Conservation (phyloP, 371 early-diverging fungal species). For the Fennellomyces sp. region DNA sequence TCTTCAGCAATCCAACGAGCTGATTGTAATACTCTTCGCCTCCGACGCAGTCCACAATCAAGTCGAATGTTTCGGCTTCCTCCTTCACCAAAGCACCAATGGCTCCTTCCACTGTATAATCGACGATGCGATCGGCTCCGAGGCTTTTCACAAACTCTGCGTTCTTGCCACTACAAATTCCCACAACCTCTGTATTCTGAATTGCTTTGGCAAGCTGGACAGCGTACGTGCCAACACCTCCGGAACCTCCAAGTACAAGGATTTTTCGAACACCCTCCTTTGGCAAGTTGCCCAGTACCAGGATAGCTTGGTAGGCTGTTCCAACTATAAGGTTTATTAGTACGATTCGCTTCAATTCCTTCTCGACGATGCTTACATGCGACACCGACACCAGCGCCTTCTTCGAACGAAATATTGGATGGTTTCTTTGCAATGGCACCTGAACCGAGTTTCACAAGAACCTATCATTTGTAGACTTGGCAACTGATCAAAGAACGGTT, state of each 20-base stretch:
- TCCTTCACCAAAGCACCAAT: constrained; percentile 18
- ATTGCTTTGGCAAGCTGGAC: constrained; percentile 66
- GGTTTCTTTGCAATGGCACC: constrained; percentile 53
- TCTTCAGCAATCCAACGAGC: constrained; percentile 30
- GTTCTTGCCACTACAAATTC: constrained; percentile 62
- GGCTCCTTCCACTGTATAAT: constrained; percentile 49
- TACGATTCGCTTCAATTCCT: neutral
- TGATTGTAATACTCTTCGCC: constrained; percentile 49
- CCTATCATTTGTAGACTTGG: neutral
- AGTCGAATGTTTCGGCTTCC: constrained; percentile 35
- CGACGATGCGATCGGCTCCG: constrained; percentile 66
- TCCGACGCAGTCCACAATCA: constrained; percentile 56
- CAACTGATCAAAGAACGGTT: neutral
- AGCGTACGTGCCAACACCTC: constrained; percentile 63
- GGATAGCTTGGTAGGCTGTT: constrained; percentile 47
- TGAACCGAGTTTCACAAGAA: constrained; percentile 11
- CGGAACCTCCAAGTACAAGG: constrained; percentile 59
- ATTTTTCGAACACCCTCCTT: constrained; percentile 17
- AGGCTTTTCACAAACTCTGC: constrained; percentile 48
- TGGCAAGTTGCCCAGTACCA: constrained; percentile 17
- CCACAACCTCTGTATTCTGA: constrained; percentile 58
- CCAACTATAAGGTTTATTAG: neutral
- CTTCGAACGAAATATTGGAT: constrained; percentile 40
- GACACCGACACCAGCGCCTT: constrained; percentile 51
- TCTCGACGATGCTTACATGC: constrained; percentile 9